Evolutionary conservation across 208 protist species (phyloP).

Genomic region (Vickermania ingenoplastis): DNA sequence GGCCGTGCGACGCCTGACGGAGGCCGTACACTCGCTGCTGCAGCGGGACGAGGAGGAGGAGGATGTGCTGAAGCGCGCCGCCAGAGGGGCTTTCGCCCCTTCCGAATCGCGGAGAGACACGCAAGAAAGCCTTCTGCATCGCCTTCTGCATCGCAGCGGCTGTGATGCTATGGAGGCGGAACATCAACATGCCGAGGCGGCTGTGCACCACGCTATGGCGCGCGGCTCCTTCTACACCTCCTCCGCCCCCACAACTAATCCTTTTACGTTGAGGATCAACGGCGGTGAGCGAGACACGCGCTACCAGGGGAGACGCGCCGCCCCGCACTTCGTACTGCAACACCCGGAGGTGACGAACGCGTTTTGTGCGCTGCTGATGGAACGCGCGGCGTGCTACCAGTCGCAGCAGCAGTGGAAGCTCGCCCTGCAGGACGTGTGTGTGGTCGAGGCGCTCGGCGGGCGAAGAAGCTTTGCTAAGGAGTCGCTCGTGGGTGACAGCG

Average conservation of each 20-base stretch:
- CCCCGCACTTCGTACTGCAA: neutral
- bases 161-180: neutral
- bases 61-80: neutral
- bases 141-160: too few relatives aligned
- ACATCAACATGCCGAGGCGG: neutral
- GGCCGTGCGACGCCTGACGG: neutral
- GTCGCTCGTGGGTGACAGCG: neutral
- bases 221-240: neutral
- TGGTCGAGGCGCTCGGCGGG: neutral
- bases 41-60: neutral
- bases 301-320: neutral
- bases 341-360: neutral
- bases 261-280: too few relatives aligned
- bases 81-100: neutral
- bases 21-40: neutral
- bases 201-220: neutral
- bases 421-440: neutral
- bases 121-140: neutral
- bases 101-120: too few relatives aligned
- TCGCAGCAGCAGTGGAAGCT: neutral
- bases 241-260: too few relatives aligned
- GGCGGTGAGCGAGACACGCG: neutral
- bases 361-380: neutral
- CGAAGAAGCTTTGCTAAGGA: neutral
- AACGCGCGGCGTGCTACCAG: neutral